phyloP scores from a whole-genome alignment of 495 filamentous ascomycete genomes.

The Penicillium taxi region DNA sequence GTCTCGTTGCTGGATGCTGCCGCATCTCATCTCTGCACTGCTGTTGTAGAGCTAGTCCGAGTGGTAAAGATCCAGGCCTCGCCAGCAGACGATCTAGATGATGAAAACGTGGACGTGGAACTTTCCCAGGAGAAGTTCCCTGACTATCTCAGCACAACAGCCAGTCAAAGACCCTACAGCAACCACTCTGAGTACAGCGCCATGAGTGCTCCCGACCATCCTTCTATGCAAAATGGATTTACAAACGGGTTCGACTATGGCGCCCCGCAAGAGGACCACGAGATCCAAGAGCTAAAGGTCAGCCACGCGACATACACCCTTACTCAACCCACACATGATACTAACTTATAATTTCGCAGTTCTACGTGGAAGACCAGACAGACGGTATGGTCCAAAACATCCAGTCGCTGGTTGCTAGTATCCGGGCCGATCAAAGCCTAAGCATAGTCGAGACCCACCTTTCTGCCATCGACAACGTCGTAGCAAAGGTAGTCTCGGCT shows the following conservation, averaged over 20 bases:
- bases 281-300: conserved; percentile 68
- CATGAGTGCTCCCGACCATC: conserved; percentile 39
- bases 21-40: conserved; percentile 80
- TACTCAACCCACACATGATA: background rate
- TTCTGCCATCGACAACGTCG: conserved; percentile 58
- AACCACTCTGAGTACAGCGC: conserved; percentile 48
- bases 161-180: conserved; percentile 40
- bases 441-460: conserved; percentile 63
- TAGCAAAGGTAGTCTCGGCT: conserved; percentile 58
- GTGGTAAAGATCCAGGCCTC: conserved; percentile 77
- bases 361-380: conserved; percentile 80
- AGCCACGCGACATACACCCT: no score
- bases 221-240: conserved; percentile 25
- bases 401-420: conserved; percentile 69
- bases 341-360: conserved; percentile 28
- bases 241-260: conserved; percentile 28
- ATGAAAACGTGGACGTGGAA: conserved; percentile 56
- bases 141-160: conserved; percentile 41
- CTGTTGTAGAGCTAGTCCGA: conserved; percentile 76
- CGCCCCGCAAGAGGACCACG: conserved; percentile 39
- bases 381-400: conserved; percentile 73
- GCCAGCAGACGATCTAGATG: conserved; percentile 62
- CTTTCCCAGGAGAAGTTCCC: conserved; percentile 38
- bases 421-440: conserved; percentile 62
- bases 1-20: conserved; percentile 93